Percentiles rank a stretch among this genome's conserved stretches.
Conservation (phyloP, 2,329 filamentous ascomycete genomes). For the Colletotrichum siamense region DNA sequence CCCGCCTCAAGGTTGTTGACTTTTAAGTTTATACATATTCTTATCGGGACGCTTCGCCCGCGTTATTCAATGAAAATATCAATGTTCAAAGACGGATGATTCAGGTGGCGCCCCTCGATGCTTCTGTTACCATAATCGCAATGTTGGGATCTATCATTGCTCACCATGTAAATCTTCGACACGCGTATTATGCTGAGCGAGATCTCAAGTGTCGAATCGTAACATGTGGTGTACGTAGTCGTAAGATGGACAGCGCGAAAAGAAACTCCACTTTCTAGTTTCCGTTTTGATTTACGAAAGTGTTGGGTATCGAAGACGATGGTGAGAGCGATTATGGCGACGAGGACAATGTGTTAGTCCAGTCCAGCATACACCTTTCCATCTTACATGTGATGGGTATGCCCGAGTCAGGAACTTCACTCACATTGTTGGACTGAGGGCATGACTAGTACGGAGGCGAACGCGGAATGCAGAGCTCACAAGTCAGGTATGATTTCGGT, state of each 20-base stretch:
- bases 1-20: constrained; percentile 72
- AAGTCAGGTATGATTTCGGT: background rate
- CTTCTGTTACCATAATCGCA: too few species aligned
- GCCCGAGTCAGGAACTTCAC: background rate
- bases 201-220: too few species aligned
- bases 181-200: too few species aligned
- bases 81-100: background rate
- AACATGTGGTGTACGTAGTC: too few species aligned
- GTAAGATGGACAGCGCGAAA: background rate
- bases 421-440: background rate
- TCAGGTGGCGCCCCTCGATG: too few species aligned
- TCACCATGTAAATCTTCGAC: rapidly evolving
- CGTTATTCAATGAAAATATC: background rate
- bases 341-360: background rate
- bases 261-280: rapidly evolving
- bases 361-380: background rate
- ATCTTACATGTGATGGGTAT: too few species aligned
- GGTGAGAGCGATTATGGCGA: background rate
- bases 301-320: too few species aligned
- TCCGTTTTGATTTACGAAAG: background rate
- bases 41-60: background rate
- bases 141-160: background rate
- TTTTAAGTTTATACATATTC: constrained; percentile 45
- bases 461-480: background rate
- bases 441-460: background rate